Evolutionary conservation across 768 basidiomycete genomes (phyloP), one percentile per base, ranked within the genome.

Genomic region (Flagelloscypha sp.): DNA sequence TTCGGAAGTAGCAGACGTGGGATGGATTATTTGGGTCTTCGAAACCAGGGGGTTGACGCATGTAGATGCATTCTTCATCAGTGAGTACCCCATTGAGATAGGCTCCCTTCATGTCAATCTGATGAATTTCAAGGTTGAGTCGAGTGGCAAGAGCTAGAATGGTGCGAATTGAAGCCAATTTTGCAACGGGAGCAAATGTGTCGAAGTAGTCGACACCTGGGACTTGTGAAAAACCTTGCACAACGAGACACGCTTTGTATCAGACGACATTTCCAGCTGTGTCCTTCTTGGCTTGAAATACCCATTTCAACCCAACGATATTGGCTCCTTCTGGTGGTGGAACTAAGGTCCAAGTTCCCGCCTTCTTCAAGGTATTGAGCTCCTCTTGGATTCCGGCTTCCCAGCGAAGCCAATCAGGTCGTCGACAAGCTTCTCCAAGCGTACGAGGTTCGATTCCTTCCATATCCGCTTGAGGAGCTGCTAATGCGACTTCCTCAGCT

Each of bases 181-280:
- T 41, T 7, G 48, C 48, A 7, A 58, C 50, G 4, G 59, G 59
- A 0, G 49, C 47, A 36, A 46, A 62, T 3, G 54, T 59, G 17
- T 61, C 52, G 32, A 54, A 54, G 41, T 58, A 69, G 35, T 68
- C 61, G 12, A 62, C 38, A 1, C 65, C 60, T 5, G 54, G 57
- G 1, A 57, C 44, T 42, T 70, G 68, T 0, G 51, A 50, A 42
- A 59, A 67, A 1, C 70, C 63, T 37, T 64, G 55, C 0, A 63
- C 61, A 3, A 64, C 62, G 2, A 65, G 45, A 7, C 59, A 37
- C 2, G 55, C 61, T 40, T 66, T 66, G 44, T 60, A 56, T 0
- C 48, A 30, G 1, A 44, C 42, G 16, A 65, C 41, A 2, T 48
- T 45, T 1, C 66, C 61, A 1, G 41, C 30, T 1, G 48, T 45